Base-by-base conservation (phyloP, 2,329 filamentous ascomycete genomes). In the Corinectria fuckeliana region DNA sequence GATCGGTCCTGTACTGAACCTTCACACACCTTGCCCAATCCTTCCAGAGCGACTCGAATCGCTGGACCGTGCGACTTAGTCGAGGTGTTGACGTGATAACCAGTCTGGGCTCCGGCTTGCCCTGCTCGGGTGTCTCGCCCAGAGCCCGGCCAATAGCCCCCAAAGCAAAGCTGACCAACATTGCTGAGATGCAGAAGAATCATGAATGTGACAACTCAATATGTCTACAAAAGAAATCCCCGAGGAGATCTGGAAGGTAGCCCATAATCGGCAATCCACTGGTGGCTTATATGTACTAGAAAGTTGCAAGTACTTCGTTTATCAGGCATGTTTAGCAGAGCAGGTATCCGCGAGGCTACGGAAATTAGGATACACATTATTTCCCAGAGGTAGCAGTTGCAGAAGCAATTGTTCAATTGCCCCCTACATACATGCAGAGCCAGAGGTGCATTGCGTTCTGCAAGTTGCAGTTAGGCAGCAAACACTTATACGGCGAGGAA, bases 81-180 rank as follows among this genome's bases (percentile, higher is more conserved):
- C 56, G 59, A 16, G 47, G 47, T 16, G 54, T 59, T 20, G 54
- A 45, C 50, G 30, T 21, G 23, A 62, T 44, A 20, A 25, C 20
- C 20, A 64, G 49, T 2, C 28, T 55, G 6, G 53, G 25, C 13
- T 10, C 16, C 23, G 61, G 59, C 48, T 44, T 57, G 42, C 39
- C 48, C 52, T 64, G 59, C 39, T 64, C 59, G 28, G 61, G 39
- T 18, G 61, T 64, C 38, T 64, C 61, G 42, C 61, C 59, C 32
- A 64, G 49, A 34, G 61, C 61, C 13, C 56, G 48, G 38, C 55
- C 48, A 23, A 64, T 64, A 38, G 50, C 44, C 16, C 47, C 48
- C 11, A 64, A 59, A 30, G 61, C 61, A 32, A 64, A 64, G 26
- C 50, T 64, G 38, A 39, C 56, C 21, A 62, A 44, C 61, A 64